A percentile compares a stretch with the other conserved stretches of the same genome.
Conservation (phyloP, 768 basidiomycete species). For the Boletus reticulatus region DNA sequence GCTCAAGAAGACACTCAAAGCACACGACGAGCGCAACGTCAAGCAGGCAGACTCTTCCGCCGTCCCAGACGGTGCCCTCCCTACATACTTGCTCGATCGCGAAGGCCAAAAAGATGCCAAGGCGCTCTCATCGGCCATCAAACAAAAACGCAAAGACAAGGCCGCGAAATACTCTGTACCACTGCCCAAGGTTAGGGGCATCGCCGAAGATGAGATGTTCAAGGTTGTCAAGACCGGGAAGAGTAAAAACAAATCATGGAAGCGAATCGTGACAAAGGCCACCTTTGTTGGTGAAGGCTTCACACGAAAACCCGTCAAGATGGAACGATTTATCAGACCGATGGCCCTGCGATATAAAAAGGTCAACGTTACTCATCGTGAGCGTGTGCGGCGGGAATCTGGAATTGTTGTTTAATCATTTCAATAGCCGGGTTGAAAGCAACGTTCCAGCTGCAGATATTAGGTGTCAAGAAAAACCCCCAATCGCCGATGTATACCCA, state of each 20-base stretch:
- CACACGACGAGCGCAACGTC: slow-evolving; percentile 97
- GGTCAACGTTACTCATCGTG: slow-evolving; percentile 98
- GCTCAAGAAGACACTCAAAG: slow-evolving; percentile 99
- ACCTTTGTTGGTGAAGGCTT: slow-evolving; percentile 99
- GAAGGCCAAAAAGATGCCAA: slow-evolving; percentile 99
- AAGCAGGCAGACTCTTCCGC: slow-evolving; percentile 87
- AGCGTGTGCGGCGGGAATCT: slow-evolving; percentile 22
- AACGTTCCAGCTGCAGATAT: slow-evolving; percentile 96
- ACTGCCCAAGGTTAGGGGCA: slow-evolving; percentile 93
- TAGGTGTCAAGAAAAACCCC: slow-evolving; percentile 99
- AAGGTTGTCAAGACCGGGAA: slow-evolving; percentile 98
- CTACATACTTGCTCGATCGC: slow-evolving; percentile 93
- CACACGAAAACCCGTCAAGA: slow-evolving; percentile 97
- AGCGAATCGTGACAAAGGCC: slow-evolving; percentile 99
- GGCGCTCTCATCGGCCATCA: slow-evolving; percentile 91
- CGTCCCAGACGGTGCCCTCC: slow-evolving; percentile 87
- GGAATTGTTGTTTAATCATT: not conserved
- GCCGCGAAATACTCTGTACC: slow-evolving; percentile 98
- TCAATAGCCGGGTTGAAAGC: slow-evolving; percentile 89
- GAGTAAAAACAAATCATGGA: slow-evolving; percentile 95
- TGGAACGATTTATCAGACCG: slow-evolving; percentile 96
- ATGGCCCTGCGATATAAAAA: slow-evolving; percentile 98
- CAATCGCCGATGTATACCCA: slow-evolving; percentile 98
- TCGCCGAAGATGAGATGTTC: slow-evolving; percentile 99
- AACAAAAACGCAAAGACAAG: slow-evolving; percentile 98